Conservation (phyloP, 2,329 filamentous ascomycete species). For the Blastomyces emzantsi region DNA sequence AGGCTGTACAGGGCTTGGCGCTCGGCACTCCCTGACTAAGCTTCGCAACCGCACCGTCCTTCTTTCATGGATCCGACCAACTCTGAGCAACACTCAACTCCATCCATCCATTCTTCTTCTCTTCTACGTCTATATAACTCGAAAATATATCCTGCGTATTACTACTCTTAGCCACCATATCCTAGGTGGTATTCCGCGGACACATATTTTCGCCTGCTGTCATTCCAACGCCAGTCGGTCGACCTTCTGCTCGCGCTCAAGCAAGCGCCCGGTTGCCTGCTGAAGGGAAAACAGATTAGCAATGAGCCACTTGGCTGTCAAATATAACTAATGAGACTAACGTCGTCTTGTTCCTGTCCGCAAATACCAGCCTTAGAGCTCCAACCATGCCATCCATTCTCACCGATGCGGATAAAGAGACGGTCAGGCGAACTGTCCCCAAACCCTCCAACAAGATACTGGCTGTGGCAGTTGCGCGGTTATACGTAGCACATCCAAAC, state of each 20-base stretch:
- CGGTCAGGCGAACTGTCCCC: conserved; percentile 86
- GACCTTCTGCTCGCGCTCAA: background rate
- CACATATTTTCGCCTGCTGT: no score
- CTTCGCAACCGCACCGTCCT: background rate
- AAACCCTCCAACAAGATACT: conserved; percentile 97
- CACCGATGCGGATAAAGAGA: conserved; percentile 90
- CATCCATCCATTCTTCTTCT: background rate
- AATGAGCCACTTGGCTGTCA: background rate
- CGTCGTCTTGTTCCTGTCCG: background rate
- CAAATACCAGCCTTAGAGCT: background rate
- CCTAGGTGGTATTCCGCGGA: background rate
- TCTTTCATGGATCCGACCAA: background rate
- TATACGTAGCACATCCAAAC: conserved; percentile 89
- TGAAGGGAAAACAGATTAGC: background rate
- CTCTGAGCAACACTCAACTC: background rate
- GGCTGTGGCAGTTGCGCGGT: conserved; percentile 81
- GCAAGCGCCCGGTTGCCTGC: background rate
- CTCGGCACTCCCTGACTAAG: background rate
- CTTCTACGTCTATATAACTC: background rate
- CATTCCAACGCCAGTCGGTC: background rate
- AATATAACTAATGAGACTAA: conserved; percentile 2
- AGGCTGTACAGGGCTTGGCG: background rate
- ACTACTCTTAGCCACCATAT: background rate
- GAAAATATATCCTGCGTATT: background rate
- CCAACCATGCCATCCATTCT: conserved; percentile 56